Evolutionary conservation across 805 yeast species (phyloP).

Genomic region (Cyberlindnera xylosilytica): DNA sequence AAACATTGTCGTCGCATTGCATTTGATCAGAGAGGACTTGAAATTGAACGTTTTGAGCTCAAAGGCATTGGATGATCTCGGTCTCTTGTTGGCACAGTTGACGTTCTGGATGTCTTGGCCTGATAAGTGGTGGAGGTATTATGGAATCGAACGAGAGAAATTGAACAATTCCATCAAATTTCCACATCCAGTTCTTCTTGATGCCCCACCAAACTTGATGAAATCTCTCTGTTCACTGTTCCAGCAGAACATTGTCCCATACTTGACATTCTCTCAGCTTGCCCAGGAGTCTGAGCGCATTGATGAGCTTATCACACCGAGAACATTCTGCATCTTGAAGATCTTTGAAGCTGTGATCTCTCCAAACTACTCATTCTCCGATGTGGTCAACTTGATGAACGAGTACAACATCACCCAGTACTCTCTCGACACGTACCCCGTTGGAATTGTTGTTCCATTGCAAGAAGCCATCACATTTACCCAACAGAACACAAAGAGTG

Average conservation of each 20-base stretch:
- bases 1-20: conserved; percentile 63
- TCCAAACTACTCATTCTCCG: conserved; percentile 44
- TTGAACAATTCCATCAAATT: conserved; percentile 42
- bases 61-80: conserved; percentile 38
- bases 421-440: conserved; percentile 67
- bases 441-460: conserved; percentile 67
- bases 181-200: conserved; percentile 33
- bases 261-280: conserved; percentile 62
- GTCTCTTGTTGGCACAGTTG: conserved; percentile 56
- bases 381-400: conserved; percentile 60
- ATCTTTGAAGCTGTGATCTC: conserved; percentile 64
- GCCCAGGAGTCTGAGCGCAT: conserved; percentile 58
- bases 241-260: conserved; percentile 44
- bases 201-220: conserved; percentile 58
- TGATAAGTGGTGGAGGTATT: conserved; percentile 57
- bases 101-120: conserved; percentile 76
- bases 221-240: conserved; percentile 53
- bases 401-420: conserved; percentile 48
- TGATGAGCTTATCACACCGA: conserved; percentile 61
- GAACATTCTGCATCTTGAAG: conserved; percentile 56
- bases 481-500: conserved; percentile 46
- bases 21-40: conserved; percentile 73
- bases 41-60: conserved; percentile 50
- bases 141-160: conserved; percentile 33
- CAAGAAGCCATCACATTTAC: conserved; percentile 58